These are phyloP conservation scores for Penicillium sp. DNA, from an alignment of 2,329 filamentous ascomycete genomes.

Conservation along the genomic window DNA sequence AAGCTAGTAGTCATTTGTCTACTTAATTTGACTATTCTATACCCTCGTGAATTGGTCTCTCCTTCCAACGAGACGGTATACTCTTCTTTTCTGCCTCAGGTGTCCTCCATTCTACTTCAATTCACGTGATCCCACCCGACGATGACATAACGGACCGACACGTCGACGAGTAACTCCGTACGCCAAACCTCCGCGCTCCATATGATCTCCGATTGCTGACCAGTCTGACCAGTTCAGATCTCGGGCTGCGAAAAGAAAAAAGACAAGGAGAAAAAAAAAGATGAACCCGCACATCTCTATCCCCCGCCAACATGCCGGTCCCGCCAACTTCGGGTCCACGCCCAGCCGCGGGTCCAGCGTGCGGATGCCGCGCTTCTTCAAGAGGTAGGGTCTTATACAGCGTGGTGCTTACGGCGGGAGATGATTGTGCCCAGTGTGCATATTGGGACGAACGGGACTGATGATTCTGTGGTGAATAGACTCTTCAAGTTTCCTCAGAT, in stretches of 20 bases:
- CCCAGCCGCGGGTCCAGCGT: slow-evolving; percentile 56
- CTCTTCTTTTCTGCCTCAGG: slow-evolving; percentile 6
- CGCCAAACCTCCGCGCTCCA: slow-evolving; percentile 8
- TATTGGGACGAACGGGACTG: slow-evolving; percentile 7
- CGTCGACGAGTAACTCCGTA: slow-evolving; percentile 11
- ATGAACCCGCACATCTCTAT: slow-evolving; percentile 66
- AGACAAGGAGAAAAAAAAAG: slow-evolving; percentile 19
- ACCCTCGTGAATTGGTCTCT: background rate
- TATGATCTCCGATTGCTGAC: slow-evolving; percentile 20
- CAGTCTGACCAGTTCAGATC: slow-evolving; percentile 8
- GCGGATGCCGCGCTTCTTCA: slow-evolving; percentile 69
- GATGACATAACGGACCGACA: slow-evolving; percentile 26
- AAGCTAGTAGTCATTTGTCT: too few relatives aligned
- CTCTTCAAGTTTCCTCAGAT: slow-evolving; percentile 74
- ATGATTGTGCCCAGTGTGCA: slow-evolving; percentile 7
- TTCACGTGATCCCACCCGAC: slow-evolving; percentile 3
- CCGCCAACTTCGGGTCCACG: slow-evolving; percentile 57
- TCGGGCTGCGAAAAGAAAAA: slow-evolving; percentile 5
- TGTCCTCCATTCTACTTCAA: background rate
- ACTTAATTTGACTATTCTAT: background rate
- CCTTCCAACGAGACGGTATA: background rate
- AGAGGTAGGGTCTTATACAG: slow-evolving; percentile 50
- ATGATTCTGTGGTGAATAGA: slow-evolving; percentile 34
- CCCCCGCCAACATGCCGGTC: slow-evolving; percentile 60
- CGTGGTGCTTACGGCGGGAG: background rate